These are phyloP conservation scores for Lachancea waltii DNA, from an alignment of 805 yeast genomes.

Conservation along the genomic window DNA sequence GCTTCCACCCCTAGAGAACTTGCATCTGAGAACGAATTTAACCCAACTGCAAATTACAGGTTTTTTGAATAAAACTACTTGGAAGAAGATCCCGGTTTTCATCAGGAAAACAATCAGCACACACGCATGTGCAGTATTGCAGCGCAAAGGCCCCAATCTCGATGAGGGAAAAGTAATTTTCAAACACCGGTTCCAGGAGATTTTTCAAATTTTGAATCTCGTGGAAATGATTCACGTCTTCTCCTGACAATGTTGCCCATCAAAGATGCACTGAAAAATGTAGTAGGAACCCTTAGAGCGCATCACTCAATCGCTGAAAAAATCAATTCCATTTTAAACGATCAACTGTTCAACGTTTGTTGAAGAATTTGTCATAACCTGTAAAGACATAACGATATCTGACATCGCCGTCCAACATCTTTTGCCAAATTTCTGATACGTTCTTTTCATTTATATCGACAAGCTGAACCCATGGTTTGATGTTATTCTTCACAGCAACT, in stretches of 20 bases:
- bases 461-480: constrained; percentile 45
- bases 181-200: constrained; percentile 52
- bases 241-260: too few species aligned
- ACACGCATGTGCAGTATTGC: constrained; percentile 77
- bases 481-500: constrained; percentile 38
- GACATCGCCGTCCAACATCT: constrained; percentile 41
- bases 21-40: constrained; percentile 13
- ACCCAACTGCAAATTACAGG: constrained; percentile 48
- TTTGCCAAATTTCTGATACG: constrained; percentile 38
- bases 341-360: too few species aligned
- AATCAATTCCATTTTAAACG: too few species aligned
- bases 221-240: too few species aligned
- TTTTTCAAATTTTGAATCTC: constrained; percentile 24
- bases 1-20: constrained; percentile 13
- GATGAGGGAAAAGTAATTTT: constrained; percentile 67
- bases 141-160: constrained; percentile 48
- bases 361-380: constrained; percentile 2
- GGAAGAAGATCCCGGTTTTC: constrained; percentile 68
- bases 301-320: too few species aligned
- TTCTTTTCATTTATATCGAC: constrained; percentile 38
- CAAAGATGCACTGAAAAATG: too few species aligned
- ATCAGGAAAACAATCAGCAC: constrained; percentile 60
- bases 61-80: constrained; percentile 50
- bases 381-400: constrained; percentile 47
- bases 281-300: too few species aligned